Percentiles rank a stretch among this genome's conserved stretches.
Evolutionary conservation across 1,139 yeast genomes (phyloP).

Genomic region (Zygoascus hellenicus): DNA sequence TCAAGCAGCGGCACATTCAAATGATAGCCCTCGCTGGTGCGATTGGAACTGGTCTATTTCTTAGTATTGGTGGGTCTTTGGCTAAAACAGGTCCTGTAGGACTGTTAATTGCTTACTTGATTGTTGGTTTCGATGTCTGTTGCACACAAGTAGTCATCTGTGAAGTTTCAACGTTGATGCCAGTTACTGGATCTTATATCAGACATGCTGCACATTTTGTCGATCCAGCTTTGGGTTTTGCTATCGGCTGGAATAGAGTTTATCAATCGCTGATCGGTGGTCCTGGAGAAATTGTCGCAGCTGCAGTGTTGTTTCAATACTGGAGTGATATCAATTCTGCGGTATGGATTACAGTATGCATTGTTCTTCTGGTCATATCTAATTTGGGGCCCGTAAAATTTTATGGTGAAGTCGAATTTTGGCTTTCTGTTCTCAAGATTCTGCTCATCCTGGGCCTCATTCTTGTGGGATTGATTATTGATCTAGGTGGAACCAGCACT

Average conservation of each 20-base stretch:
- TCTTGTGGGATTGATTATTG: constrained; percentile 31
- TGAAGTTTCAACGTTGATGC: constrained; percentile 67
- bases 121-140: constrained; percentile 60
- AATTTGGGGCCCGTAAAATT: constrained; percentile 35
- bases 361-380: constrained; percentile 28
- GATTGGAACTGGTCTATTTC: constrained; percentile 47
- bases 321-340: constrained; percentile 29
- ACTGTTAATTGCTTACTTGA: constrained; percentile 53
- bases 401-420: constrained; percentile 35
- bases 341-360: constrained; percentile 34
- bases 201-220: constrained; percentile 53
- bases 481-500: constrained; percentile 26
- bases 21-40: constrained; percentile 48
- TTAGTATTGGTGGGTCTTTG: constrained; percentile 68
- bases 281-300: constrained; percentile 39
- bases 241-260: constrained; percentile 38
- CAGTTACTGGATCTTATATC: constrained; percentile 64
- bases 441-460: constrained; percentile 20
- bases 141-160: constrained; percentile 68
- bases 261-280: constrained; percentile 41
- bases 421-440: constrained; percentile 31
- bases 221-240: constrained; percentile 20
- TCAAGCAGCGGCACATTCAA: constrained; percentile 42
- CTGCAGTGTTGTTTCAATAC: constrained; percentile 34
- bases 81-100: constrained; percentile 67